A percentile compares a stretch with the other conserved stretches of the same genome.
These are phyloP conservation scores for Russula sp. DNA, from an alignment of 768 basidiomycete species.

Conservation along the genomic window DNA sequence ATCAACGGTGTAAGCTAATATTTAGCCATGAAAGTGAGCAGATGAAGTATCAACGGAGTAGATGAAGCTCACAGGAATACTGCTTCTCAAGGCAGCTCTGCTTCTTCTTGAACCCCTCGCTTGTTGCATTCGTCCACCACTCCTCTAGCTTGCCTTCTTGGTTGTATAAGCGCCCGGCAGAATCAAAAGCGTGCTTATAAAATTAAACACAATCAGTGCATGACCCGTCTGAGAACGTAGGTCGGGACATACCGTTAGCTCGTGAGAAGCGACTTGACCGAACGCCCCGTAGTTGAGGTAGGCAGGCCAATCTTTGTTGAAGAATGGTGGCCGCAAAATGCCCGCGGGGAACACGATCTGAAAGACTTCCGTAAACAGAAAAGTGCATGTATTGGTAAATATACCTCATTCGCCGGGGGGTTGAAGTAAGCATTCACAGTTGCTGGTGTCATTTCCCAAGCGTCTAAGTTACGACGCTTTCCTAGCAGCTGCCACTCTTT, in stretches of 20 bases:
- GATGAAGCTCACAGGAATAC: constrained; percentile 57
- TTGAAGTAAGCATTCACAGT: constrained; percentile 87
- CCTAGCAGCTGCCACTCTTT: constrained; percentile 77
- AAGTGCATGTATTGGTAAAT: constrained; percentile 3
- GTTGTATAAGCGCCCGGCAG: constrained; percentile 85
- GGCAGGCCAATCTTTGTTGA: constrained; percentile 76
- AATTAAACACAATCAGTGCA: background rate
- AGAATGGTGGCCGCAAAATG: constrained; percentile 90
- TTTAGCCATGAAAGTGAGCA: background rate
- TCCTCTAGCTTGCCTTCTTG: constrained; percentile 79
- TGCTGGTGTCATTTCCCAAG: constrained; percentile 87
- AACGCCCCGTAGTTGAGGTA: constrained; percentile 92
- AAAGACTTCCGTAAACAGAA: background rate
- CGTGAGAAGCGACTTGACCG: constrained; percentile 88
- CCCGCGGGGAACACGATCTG: constrained; percentile 96
- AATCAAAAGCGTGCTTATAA: constrained; percentile 80
- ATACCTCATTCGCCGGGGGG: constrained; percentile 80
- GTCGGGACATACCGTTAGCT: constrained; percentile 60
- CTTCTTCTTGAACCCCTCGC: constrained; percentile 71
- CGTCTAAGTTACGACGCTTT: constrained; percentile 54
- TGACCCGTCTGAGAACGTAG: background rate
- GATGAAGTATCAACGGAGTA: background rate
- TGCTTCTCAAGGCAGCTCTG: constrained; percentile 90
- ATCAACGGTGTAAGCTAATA: constrained; percentile 67
- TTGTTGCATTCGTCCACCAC: constrained; percentile 92